Percentiles rank a stretch among this genome's conserved stretches.
phyloP scores from a whole-genome alignment of 2,329 filamentous ascomycete species.

The Cercospora berteroae region DNA sequence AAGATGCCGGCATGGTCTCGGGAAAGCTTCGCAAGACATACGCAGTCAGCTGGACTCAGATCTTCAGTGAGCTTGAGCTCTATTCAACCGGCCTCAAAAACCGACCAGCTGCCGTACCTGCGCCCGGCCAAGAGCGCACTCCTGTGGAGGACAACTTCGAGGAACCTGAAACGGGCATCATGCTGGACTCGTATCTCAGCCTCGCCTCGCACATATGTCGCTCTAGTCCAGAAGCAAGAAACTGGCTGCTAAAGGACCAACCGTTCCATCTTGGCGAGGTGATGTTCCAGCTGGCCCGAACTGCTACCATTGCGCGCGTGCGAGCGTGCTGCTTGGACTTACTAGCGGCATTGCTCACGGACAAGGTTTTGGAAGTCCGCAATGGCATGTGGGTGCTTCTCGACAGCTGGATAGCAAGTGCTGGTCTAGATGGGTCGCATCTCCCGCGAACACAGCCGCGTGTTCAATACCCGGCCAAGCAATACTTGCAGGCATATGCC shows the following conservation, averaged over 20 bases:
- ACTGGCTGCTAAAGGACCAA: conserved; percentile 68
- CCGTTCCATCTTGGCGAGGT: conserved; percentile 68
- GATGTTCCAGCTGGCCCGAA: conserved; percentile 75
- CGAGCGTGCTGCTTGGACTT: conserved; percentile 81
- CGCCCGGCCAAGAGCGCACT: conserved; percentile 41
- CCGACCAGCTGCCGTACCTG: conserved; percentile 61
- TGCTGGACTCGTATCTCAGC: conserved; percentile 91
- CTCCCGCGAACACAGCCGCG: conserved; percentile 20
- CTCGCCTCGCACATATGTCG: conserved; percentile 78
- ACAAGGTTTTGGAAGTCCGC: conserved; percentile 67
- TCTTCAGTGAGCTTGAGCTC: conserved; percentile 83
- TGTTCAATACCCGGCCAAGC: conserved; percentile 28
- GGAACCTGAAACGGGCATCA: conserved; percentile 91
- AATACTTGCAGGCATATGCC: conserved; percentile 35
- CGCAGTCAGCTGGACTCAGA: conserved; percentile 88
- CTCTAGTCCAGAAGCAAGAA: conserved; percentile 69
- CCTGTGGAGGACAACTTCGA: conserved; percentile 51
- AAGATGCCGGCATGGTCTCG: conserved; percentile 63
- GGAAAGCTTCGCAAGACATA: conserved; percentile 76
- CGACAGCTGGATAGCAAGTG: conserved; percentile 73
- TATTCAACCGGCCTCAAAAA: conserved; percentile 78
- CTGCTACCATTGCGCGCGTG: conserved; percentile 71
- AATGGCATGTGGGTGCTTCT: conserved; percentile 75
- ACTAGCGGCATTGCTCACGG: conserved; percentile 70
- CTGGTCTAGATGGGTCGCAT: conserved; percentile 25